Evolutionary conservation across 768 basidiomycete genomes (phyloP).

Genomic region (Exsudoporus frostii): DNA sequence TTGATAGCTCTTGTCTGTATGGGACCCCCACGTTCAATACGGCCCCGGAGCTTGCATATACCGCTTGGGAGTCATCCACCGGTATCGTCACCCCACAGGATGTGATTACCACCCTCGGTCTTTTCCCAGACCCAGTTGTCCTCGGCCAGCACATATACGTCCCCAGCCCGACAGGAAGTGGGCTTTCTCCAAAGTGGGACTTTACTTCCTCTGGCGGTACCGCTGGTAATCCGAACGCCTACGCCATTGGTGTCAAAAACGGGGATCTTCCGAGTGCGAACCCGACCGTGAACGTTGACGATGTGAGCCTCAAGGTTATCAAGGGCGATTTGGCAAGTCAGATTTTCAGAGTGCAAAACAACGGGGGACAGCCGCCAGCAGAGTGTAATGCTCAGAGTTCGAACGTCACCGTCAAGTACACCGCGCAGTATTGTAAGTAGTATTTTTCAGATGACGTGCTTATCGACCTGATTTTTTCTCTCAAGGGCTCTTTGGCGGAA

Average conservation of each 20-base stretch:
- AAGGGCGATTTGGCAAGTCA: conserved; percentile 47
- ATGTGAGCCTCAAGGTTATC: conserved; percentile 48
- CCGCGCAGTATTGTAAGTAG: conserved; percentile 49
- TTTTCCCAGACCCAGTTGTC: conserved; percentile 15
- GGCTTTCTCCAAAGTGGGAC: conserved; percentile 53
- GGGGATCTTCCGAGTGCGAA: conserved; percentile 42
- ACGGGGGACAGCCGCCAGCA: conserved; percentile 52
- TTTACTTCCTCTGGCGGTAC: conserved; percentile 38
- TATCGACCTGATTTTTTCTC: neutral
- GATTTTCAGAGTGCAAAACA: conserved; percentile 52
- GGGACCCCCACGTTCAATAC: conserved; percentile 27
- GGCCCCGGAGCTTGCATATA: conserved; percentile 34
- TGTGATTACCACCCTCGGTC: conserved; percentile 13
- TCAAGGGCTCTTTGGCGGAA: conserved; percentile 4
- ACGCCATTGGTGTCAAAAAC: conserved; percentile 43
- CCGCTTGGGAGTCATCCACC: conserved; percentile 23
- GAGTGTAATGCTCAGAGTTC: conserved; percentile 43
- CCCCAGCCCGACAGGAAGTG: conserved; percentile 40
- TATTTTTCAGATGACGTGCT: neutral
- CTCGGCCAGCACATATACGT: conserved; percentile 60
- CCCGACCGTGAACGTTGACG: conserved; percentile 47
- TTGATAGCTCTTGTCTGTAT: conserved; percentile 52
- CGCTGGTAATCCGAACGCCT: conserved; percentile 43
- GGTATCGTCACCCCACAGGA: conserved; percentile 8
- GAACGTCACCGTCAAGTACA: conserved; percentile 48